phyloP scores from a whole-genome alignment of 768 basidiomycete species.

The Suillus subluteus region DNA sequence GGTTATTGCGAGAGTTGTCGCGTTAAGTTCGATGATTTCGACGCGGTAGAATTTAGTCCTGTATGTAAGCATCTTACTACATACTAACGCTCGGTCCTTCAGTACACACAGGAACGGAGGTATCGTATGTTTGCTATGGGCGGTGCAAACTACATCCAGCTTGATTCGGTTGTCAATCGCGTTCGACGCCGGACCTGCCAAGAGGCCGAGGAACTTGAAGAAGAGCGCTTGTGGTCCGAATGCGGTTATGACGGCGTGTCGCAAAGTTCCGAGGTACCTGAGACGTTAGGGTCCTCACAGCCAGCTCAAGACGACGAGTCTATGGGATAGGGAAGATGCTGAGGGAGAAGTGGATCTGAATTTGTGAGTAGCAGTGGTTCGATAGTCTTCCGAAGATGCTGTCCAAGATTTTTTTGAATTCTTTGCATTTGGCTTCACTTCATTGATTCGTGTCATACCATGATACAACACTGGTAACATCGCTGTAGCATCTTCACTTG shows the following conservation, averaged over 20 bases:
- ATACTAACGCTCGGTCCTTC: conserved; percentile 14
- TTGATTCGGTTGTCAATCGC: too few relatives aligned
- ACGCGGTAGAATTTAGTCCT: conserved; percentile 52
- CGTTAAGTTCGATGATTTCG: conserved; percentile 86
- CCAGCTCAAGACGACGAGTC: conserved; percentile 21
- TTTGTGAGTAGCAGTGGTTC: conserved; percentile 19
- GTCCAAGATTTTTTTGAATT: conserved; percentile 10
- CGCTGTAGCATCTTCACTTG: conserved; percentile 13
- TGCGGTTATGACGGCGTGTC: conserved; percentile 14
- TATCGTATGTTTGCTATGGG: too few relatives aligned
- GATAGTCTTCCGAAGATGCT: background rate
- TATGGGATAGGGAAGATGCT: conserved; percentile 25
- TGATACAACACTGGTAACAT: conserved; percentile 25
- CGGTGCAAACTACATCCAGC: too few relatives aligned
- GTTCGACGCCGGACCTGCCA: too few relatives aligned
- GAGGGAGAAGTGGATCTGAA: conserved; percentile 24
- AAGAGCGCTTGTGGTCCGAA: conserved; percentile 7
- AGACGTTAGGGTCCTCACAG: conserved; percentile 11
- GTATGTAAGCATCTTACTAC: background rate
- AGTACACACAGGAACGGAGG: conserved; percentile 76
- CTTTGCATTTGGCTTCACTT: conserved; percentile 24
- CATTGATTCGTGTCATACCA: conserved; percentile 12
- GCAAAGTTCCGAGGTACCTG: conserved; percentile 24
- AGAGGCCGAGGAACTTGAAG: too few relatives aligned
- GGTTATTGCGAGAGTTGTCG: conserved; percentile 99